These are phyloP conservation scores for Phytophthora pluvialis DNA, from an alignment of 352 stramenopile genomes.

Conservation along the genomic window DNA sequence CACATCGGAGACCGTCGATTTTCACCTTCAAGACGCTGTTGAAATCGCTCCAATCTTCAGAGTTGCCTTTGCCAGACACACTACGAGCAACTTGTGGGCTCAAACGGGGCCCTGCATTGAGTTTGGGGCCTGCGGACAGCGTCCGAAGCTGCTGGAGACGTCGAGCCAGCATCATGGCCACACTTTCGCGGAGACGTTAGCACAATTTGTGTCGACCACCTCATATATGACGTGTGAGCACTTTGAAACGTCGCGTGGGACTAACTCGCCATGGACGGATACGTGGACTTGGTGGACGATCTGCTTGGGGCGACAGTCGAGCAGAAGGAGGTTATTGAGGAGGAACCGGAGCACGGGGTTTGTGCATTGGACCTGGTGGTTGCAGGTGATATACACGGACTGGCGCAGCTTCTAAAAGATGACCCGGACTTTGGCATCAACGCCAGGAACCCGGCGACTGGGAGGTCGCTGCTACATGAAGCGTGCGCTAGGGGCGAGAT, in stretches of 20 bases:
- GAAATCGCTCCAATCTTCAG: conserved; percentile 62
- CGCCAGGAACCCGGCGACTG: conserved; percentile 35
- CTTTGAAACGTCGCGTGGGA: conserved; percentile 8
- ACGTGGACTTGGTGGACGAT: conserved; percentile 54
- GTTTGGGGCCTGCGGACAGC: conserved; percentile 4
- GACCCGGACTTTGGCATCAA: conserved; percentile 44
- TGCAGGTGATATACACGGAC: conserved; percentile 34
- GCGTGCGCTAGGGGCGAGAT: conserved; percentile 56
- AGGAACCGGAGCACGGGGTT: background rate
- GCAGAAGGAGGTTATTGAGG: background rate
- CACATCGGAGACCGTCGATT: conserved; percentile 8
- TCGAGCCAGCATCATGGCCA: conserved; percentile 28
- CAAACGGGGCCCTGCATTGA: background rate
- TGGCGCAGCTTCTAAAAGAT: conserved; percentile 31
- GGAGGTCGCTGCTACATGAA: conserved; percentile 70
- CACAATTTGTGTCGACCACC: conserved; percentile 16
- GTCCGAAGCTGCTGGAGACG: conserved; percentile 22
- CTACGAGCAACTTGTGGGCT: background rate
- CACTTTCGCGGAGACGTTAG: too few species aligned
- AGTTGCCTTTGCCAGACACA: conserved; percentile 17
- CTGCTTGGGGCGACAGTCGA: conserved; percentile 35
- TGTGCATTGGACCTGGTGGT: conserved; percentile 41
- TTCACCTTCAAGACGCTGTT: conserved; percentile 70
- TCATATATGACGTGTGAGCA: conserved; percentile 41
- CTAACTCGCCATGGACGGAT: conserved; percentile 30